These are phyloP conservation scores for Podochytrium sp. DNA, from an alignment of 192 early-diverging fungal species.

Conservation along the genomic window DNA sequence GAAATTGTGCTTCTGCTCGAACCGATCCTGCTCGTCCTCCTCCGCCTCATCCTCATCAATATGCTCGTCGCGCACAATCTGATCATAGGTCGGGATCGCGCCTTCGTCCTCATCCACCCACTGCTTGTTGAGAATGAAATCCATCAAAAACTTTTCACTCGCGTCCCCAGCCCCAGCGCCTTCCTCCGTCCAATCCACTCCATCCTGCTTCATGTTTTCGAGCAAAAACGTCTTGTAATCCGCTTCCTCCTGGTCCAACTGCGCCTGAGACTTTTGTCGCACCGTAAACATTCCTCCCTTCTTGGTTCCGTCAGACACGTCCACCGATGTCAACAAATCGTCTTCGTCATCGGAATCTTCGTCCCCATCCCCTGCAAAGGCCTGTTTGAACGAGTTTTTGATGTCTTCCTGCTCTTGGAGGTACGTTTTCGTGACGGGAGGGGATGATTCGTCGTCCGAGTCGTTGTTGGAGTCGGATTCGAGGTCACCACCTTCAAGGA, in stretches of 20 bases:
- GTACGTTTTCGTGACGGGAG: constrained; percentile 62
- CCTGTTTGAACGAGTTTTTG: constrained; percentile 69
- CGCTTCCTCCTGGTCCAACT: constrained; percentile 80
- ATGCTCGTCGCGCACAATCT: constrained; percentile 71
- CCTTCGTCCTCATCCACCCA: constrained; percentile 83
- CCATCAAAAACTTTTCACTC: constrained; percentile 79
- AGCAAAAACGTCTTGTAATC: constrained; percentile 91
- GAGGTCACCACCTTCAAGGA: constrained; percentile 54
- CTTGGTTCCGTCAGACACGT: constrained; percentile 35
- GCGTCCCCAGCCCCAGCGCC: constrained; percentile 42
- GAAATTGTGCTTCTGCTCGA: constrained; percentile 92
- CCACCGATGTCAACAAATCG: constrained; percentile 31
- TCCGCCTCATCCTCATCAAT: constrained; percentile 71
- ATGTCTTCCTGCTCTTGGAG: constrained; percentile 84
- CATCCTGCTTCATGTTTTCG: constrained; percentile 69
- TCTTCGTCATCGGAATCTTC: constrained; percentile 67
- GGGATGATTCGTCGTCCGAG: constrained; percentile 36
- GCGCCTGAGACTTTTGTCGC: constrained; percentile 74
- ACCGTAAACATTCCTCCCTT: constrained; percentile 66
- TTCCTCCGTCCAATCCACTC: constrained; percentile 55
- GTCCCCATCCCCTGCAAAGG: constrained; percentile 24
- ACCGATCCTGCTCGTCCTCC: constrained; percentile 81
- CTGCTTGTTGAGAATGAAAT: constrained; percentile 85
- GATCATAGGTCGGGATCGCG: constrained; percentile 67
- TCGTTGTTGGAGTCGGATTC: constrained; percentile 50